A percentile compares a stretch with the other conserved stretches of the same genome.
These are phyloP conservation scores for Cadophora sp. DNA, from an alignment of 2,329 filamentous ascomycete species.

Conservation along the genomic window DNA sequence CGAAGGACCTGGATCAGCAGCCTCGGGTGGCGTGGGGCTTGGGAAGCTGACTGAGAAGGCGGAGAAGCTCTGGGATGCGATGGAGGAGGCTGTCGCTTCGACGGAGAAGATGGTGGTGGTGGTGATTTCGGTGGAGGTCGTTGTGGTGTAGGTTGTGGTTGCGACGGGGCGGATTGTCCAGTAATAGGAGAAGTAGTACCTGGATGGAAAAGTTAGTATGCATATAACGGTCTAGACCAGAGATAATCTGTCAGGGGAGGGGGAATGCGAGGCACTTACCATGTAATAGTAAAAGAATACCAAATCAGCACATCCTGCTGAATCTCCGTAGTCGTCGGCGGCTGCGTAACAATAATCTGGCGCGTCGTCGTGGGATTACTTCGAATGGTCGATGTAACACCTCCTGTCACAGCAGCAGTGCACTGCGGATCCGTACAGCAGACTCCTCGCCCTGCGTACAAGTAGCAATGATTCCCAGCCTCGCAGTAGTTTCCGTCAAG, in stretches of 20 bases:
- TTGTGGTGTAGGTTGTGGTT: background rate
- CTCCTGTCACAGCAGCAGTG: background rate
- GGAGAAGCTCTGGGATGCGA: background rate
- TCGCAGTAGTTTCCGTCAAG: background rate
- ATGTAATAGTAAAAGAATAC: background rate
- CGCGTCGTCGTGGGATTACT: background rate
- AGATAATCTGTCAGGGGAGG: background rate
- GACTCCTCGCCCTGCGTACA: background rate
- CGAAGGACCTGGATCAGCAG: background rate
- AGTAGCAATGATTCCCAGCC: background rate
- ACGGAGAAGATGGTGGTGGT: background rate
- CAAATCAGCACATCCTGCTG: background rate
- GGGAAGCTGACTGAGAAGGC: background rate
- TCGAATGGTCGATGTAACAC: background rate
- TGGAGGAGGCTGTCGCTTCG: background rate
- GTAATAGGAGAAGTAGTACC: slow-evolving; percentile 1
- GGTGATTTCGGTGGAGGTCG: background rate
- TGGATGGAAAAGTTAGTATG: background rate
- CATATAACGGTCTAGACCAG: too few species aligned
- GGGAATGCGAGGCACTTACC: background rate
- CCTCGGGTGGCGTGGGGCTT: background rate
- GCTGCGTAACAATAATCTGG: background rate
- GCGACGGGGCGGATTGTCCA: background rate
- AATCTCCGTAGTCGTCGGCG: background rate
- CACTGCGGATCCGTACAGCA: background rate